phyloP scores from a whole-genome alignment of 1,139 yeast species.

The Yamadazyma triangularis region DNA sequence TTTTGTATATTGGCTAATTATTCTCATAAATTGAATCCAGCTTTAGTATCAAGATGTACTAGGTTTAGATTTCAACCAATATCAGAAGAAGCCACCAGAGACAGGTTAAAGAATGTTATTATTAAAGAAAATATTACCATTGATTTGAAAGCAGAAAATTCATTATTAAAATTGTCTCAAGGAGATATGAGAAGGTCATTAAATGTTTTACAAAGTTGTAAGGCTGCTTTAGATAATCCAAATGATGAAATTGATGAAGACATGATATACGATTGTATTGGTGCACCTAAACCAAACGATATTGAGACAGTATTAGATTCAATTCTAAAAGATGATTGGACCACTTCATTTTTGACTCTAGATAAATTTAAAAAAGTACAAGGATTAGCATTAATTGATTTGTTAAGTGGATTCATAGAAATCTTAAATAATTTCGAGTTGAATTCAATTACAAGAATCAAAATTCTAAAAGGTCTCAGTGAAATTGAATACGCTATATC shows the following conservation, averaged over 20 bases:
- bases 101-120: conserved; percentile 65
- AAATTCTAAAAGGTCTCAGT: conserved; percentile 63
- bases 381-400: conserved; percentile 87
- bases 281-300: conserved; percentile 91
- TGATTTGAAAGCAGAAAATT: conserved; percentile 52
- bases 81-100: conserved; percentile 58
- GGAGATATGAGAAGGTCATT: conserved; percentile 98
- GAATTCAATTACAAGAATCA: conserved; percentile 55
- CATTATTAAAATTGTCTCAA: conserved; percentile 65
- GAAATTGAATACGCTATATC: conserved; percentile 90
- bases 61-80: conserved; percentile 90
- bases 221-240: conserved; percentile 59
- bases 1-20: conserved; percentile 96
- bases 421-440: conserved; percentile 66
- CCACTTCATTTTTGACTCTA: conserved; percentile 66
- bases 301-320: conserved; percentile 71
- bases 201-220: conserved; percentile 91
- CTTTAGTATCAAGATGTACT: conserved; percentile 90
- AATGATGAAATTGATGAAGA: conserved; percentile 56
- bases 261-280: conserved; percentile 90
- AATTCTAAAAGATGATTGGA: conserved; percentile 84
- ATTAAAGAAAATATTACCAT: conserved; percentile 61
- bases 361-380: conserved; percentile 58
- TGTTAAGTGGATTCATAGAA: conserved; percentile 71
- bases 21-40: conserved; percentile 93